Evolutionary conservation across 225 moss, liverwort and hornwort species (phyloP).

Genomic region (Asterella californica): DNA sequence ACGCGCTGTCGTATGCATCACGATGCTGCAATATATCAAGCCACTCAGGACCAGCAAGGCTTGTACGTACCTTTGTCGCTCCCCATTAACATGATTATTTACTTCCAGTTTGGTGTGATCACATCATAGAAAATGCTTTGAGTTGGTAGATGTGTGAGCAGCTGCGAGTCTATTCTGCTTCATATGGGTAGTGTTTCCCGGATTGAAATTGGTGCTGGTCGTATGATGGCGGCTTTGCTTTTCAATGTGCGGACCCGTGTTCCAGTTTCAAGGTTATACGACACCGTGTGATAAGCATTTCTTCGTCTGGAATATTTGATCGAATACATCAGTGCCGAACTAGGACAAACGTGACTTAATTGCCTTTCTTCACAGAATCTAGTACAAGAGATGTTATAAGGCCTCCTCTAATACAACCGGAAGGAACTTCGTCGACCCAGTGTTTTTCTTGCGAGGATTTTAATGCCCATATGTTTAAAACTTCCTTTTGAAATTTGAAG

Average conservation of each 20-base stretch:
- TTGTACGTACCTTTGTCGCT: constrained; percentile 31
- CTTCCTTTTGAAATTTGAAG: background rate
- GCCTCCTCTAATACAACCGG: background rate
- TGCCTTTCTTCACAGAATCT: too few species aligned
- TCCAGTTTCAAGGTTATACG: too few species aligned
- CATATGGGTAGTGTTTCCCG: background rate
- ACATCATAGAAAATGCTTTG: background rate
- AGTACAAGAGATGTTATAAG: background rate
- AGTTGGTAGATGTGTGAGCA: background rate
- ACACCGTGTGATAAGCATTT: too few species aligned
- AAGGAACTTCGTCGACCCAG: background rate
- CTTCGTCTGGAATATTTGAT: background rate
- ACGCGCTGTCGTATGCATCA: constrained; percentile 88
- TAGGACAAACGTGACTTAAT: too few species aligned
- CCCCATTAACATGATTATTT: background rate
- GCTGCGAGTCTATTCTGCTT: background rate
- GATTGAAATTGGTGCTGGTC: background rate
- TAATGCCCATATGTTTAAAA: background rate
- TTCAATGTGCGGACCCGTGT: background rate
- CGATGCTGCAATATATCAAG: constrained; percentile 88
- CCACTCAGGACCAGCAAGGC: constrained; percentile 98
- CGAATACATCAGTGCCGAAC: background rate
- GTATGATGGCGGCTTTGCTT: background rate
- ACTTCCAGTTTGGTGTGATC: background rate
- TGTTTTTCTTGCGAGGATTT: background rate